Evolutionary conservation across 495 filamentous ascomycete species (phyloP).

Genomic region (Hypoxylon fragiforme): DNA sequence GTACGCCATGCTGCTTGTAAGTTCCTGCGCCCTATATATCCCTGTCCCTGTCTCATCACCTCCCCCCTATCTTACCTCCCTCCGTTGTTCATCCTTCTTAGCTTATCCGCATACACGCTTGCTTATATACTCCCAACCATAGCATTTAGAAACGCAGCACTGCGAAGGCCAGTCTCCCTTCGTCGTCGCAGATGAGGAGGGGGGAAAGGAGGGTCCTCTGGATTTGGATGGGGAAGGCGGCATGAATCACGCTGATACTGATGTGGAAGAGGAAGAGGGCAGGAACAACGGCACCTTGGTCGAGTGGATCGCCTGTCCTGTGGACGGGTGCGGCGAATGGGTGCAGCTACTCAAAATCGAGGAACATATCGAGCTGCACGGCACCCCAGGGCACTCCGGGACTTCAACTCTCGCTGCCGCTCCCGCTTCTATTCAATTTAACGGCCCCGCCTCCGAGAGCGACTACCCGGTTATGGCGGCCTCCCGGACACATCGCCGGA

Average conservation of each 20-base stretch:
- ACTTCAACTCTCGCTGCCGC: no score
- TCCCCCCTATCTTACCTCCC: not conserved
- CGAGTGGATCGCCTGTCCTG: slow-evolving; percentile 67
- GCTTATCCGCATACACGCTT: not conserved
- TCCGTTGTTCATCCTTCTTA: not conserved
- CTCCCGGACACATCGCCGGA: no score
- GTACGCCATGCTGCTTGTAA: slow-evolving; percentile 49
- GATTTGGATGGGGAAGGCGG: slow-evolving; percentile 5
- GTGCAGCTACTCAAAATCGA: slow-evolving; percentile 64
- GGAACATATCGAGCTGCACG: slow-evolving; percentile 75
- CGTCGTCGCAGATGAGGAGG: slow-evolving; percentile 43
- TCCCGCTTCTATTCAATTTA: no score
- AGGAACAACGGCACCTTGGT: slow-evolving; percentile 35
- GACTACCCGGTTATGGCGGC: no score
- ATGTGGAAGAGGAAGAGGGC: not conserved
- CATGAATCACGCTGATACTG: not conserved
- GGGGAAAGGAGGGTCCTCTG: slow-evolving; percentile 15
- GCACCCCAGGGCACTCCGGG: slow-evolving; percentile 60
- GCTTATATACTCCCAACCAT: no score
- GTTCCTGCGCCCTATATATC: slow-evolving; percentile 1
- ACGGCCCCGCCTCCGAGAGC: not conserved
- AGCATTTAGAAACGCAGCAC: slow-evolving; percentile 64
- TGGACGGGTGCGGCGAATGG: slow-evolving; percentile 70
- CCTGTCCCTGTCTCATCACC: not conserved
- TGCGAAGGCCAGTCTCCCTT: slow-evolving; percentile 59